A percentile compares a stretch with the other conserved stretches of the same genome.
phyloP scores from a whole-genome alignment of 495 filamentous ascomycete species.

The Hypoxylon lienhwacheense region DNA sequence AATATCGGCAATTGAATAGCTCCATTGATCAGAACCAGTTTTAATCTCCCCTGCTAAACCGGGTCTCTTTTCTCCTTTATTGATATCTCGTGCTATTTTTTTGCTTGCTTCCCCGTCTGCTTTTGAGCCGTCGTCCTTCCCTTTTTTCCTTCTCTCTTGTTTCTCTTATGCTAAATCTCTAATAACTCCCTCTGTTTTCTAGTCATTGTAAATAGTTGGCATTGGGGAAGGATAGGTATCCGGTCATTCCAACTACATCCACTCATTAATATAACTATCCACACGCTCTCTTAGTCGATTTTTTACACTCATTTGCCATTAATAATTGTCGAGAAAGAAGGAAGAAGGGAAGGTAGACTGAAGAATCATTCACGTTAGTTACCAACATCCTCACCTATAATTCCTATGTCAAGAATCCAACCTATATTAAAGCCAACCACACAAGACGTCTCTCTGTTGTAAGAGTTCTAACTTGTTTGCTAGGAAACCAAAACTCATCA shows the following conservation, averaged over 20 bases:
- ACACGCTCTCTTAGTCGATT: conserved; percentile 20
- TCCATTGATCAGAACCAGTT: conserved; percentile 32
- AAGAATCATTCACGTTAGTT: no score
- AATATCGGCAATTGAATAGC: not conserved
- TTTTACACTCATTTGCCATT: conserved; percentile 10
- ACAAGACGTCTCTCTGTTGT: no score
- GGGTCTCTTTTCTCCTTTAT: conserved; percentile 27
- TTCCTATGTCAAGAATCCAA: no score
- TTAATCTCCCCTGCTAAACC: conserved; percentile 34
- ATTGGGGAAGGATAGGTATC: conserved; percentile 29
- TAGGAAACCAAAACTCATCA: no score
- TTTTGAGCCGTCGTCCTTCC: conserved; percentile 14
- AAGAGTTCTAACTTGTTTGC: no score
- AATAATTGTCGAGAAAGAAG: not conserved
- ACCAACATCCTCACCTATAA: no score
- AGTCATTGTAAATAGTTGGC: conserved; percentile 30
- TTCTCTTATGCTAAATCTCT: conserved; percentile 11
- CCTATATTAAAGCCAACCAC: no score
- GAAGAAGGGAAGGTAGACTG: not conserved
- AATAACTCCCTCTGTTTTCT: conserved; percentile 15
- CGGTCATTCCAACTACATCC: conserved; percentile 41
- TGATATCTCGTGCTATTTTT: conserved; percentile 26
- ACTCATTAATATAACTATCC: conserved; percentile 41
- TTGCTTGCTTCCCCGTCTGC: conserved; percentile 15
- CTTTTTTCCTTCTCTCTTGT: no score